These are phyloP conservation scores for Rhizopogon salebrosus DNA, from an alignment of 768 basidiomycete genomes.

Conservation along the genomic window DNA sequence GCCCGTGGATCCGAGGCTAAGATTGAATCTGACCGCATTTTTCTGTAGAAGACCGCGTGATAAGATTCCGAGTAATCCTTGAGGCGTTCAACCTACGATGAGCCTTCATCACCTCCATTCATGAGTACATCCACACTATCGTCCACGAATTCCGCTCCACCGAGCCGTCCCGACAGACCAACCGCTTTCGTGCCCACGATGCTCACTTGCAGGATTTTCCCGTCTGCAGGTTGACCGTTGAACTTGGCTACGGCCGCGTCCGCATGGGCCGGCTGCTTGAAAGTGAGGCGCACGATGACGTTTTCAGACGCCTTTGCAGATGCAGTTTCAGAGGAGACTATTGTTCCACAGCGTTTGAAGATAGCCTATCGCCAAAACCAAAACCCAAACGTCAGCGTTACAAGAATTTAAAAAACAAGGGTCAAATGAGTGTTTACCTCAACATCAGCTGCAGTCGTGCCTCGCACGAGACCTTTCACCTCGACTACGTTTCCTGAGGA, in stretches of 20 bases:
- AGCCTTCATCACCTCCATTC: conserved; percentile 36
- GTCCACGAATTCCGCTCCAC: conserved; percentile 43
- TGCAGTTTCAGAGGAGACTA: conserved; percentile 36
- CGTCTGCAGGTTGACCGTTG: conserved; percentile 78
- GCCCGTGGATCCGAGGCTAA: conserved; percentile 58
- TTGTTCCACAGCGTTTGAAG: conserved; percentile 74
- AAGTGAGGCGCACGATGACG: conserved; percentile 65
- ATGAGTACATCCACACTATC: conserved; percentile 51
- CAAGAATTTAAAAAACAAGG: neutral
- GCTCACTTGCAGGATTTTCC: conserved; percentile 61
- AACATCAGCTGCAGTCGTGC: conserved; percentile 81
- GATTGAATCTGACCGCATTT: conserved; percentile 81
- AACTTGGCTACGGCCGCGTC: conserved; percentile 68
- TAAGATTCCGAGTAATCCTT: neutral
- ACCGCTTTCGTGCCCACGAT: conserved; percentile 56
- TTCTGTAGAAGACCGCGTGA: conserved; percentile 38
- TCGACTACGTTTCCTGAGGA: conserved; percentile 64
- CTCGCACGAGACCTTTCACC: conserved; percentile 65
- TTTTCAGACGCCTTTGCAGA: conserved; percentile 22
- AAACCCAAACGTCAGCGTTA: neutral
- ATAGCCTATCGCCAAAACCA: conserved; percentile 42
- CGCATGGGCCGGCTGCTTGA: conserved; percentile 60
- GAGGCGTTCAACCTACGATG: conserved; percentile 41
- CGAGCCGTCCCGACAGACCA: conserved; percentile 53
- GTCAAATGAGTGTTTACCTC: conserved; percentile 24